Evolutionary conservation across 495 filamentous ascomycete species (phyloP).

Genomic region (Podospora bellae-mahoneyi): DNA sequence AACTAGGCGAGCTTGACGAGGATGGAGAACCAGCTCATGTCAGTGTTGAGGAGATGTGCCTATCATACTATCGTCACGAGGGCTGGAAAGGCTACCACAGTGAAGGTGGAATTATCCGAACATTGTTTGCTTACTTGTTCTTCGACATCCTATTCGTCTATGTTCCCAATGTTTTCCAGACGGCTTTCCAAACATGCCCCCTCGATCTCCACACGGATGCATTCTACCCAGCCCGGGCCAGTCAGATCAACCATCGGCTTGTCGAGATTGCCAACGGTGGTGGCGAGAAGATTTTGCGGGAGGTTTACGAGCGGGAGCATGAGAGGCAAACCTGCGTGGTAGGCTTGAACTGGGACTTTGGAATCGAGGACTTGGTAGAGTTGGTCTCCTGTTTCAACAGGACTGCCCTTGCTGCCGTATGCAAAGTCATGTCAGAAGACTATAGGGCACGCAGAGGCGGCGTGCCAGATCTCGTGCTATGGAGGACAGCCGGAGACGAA

Average conservation of each 20-base stretch:
- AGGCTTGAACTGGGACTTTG: conserved; percentile 87
- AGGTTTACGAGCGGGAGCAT: conserved; percentile 61
- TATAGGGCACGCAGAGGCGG: conserved; percentile 83
- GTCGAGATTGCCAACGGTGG: conserved; percentile 78
- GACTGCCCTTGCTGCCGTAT: conserved; percentile 74
- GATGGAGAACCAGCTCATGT: conserved; percentile 46
- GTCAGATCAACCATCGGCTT: conserved; percentile 85
- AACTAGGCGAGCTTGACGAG: conserved; percentile 60
- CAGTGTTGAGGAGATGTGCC: conserved; percentile 85
- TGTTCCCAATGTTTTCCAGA: conserved; percentile 95
- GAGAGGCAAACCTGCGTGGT: conserved; percentile 76
- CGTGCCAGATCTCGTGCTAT: conserved; percentile 90
- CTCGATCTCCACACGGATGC: conserved; percentile 91
- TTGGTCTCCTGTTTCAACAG: conserved; percentile 76
- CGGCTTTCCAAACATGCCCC: conserved; percentile 87
- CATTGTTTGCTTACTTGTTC: conserved; percentile 88
- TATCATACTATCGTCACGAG: conserved; percentile 74
- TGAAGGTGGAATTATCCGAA: conserved; percentile 86
- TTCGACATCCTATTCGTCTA: conserved; percentile 92
- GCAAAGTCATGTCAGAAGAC: conserved; percentile 93
- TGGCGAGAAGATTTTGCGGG: conserved; percentile 62
- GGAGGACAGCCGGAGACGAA: conserved; percentile 49
- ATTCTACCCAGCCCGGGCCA: conserved; percentile 80
- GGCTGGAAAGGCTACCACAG: conserved; percentile 95
- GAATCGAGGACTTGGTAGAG: conserved; percentile 73